Evolutionary conservation across 768 basidiomycete genomes (phyloP).

Genomic region (Candolleomyces aberdarensis): DNA sequence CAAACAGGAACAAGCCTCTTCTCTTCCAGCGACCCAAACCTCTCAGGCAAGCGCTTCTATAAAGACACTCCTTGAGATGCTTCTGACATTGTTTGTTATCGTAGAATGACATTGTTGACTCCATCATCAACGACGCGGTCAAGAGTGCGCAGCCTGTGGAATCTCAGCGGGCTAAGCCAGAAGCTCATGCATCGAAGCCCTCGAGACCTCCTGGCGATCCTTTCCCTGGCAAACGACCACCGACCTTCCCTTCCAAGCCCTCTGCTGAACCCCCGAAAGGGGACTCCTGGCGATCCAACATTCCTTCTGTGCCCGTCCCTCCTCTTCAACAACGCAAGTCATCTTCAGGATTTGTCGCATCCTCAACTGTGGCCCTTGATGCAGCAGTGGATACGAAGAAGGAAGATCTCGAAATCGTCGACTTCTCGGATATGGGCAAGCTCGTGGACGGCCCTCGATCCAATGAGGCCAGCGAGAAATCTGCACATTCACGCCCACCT

Average conservation of each 20-base stretch:
- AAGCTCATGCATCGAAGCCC: not conserved
- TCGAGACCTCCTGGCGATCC: constrained; percentile 7
- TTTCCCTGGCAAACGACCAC: constrained; percentile 15
- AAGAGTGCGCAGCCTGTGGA: constrained; percentile 14
- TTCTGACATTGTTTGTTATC: constrained; percentile 19
- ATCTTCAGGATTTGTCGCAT: constrained; percentile 28
- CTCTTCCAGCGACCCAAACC: constrained; percentile 8
- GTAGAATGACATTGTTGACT: constrained; percentile 29
- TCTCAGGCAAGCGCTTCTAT: constrained; percentile 9
- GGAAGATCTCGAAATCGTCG: constrained; percentile 75
- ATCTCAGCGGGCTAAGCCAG: not conserved
- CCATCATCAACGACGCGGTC: constrained; percentile 47
- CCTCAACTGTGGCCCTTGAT: constrained; percentile 38
- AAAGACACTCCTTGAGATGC: not conserved
- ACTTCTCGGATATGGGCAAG: constrained; percentile 74
- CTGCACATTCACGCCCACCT: constrained; percentile 22
- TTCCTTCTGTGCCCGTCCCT: constrained; percentile 26
- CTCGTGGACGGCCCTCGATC: constrained; percentile 47
- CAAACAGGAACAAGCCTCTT: not conserved
- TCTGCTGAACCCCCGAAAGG: constrained; percentile 22
- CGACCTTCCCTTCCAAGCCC: not conserved
- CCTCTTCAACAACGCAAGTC: constrained; percentile 23
- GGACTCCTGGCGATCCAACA: constrained; percentile 67
- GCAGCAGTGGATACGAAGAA: constrained; percentile 45
- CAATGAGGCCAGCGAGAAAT: constrained; percentile 15